These are phyloP conservation scores for Nemania sp. DNA, from an alignment of 2,329 filamentous ascomycete genomes.

Conservation along the genomic window DNA sequence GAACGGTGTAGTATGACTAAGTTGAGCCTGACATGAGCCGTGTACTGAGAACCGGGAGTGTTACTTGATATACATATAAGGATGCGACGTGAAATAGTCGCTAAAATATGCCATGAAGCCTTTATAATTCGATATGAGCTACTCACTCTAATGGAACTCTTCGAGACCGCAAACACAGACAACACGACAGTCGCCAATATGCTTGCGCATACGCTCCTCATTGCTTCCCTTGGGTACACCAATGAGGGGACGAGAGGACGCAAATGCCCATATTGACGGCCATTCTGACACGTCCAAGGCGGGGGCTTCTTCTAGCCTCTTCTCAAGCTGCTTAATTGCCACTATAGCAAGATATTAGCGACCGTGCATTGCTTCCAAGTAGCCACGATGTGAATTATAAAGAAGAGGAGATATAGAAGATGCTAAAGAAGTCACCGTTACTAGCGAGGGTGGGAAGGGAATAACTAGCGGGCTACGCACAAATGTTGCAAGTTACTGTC, in stretches of 20 bases:
- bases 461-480: slow-evolving; percentile 14
- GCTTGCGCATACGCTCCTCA: slow-evolving; percentile 32
- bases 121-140: neutral
- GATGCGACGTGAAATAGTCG: neutral
- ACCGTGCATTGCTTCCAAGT: neutral
- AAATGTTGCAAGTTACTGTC: slow-evolving; percentile 69
- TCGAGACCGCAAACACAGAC: slow-evolving; percentile 38
- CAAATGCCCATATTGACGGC: slow-evolving; percentile 41
- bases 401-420: neutral
- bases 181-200: slow-evolving; percentile 39
- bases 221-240: slow-evolving; percentile 33
- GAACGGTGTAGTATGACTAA: neutral
- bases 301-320: slow-evolving; percentile 35
- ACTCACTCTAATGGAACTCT: slow-evolving; percentile 28
- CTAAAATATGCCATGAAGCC: neutral
- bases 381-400: neutral
- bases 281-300: slow-evolving; percentile 31
- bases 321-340: slow-evolving; percentile 68
- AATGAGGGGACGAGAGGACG: slow-evolving; percentile 39
- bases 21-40: neutral
- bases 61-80: neutral
- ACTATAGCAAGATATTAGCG: slow-evolving; percentile 45
- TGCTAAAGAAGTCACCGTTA: neutral
- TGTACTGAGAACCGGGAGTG: neutral
- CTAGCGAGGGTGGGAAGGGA: neutral